A percentile compares a stretch with the other conserved stretches of the same genome.
Conservation (phyloP, 164 flowering plant genomes). For the Tetrastigma voinierianum region DNA sequence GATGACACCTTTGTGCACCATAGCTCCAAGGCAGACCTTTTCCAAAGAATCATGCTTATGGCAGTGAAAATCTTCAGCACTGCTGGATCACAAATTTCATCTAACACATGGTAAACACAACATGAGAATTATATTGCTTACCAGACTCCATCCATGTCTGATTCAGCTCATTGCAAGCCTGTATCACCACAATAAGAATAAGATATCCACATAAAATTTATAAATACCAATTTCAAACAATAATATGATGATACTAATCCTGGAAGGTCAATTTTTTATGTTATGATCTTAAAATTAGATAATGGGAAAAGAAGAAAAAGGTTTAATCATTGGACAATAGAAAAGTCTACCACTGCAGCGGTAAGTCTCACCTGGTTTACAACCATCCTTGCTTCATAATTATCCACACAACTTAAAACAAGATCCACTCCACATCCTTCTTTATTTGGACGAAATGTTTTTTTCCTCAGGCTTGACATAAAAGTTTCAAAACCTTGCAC, state of each 20-base stretch:
- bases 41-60: too few relatives aligned
- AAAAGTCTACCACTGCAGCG: neutral
- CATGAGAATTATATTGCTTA: slow-evolving; percentile 23
- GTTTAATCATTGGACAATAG: too few relatives aligned
- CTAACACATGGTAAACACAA: neutral
- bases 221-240: slow-evolving; percentile 2
- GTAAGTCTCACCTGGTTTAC: slow-evolving; percentile 79
- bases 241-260: neutral
- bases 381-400: slow-evolving; percentile 99
- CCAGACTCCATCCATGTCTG: slow-evolving; percentile 99
- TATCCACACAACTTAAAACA: slow-evolving; percentile 96
- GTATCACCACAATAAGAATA: slow-evolving; percentile 32
- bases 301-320: too few relatives aligned
- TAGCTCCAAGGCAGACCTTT: too few relatives aligned
- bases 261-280: too few relatives aligned
- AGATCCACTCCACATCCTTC: slow-evolving; percentile 86
- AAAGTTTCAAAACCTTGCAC: slow-evolving; percentile 96
- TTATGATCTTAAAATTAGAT: neutral
- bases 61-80: neutral
- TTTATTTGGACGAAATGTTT: slow-evolving; percentile 51
- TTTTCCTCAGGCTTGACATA: slow-evolving; percentile 68
- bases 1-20: too few relatives aligned
- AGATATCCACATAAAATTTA: slow-evolving; percentile 8
- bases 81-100: neutral
- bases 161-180: slow-evolving; percentile 98